Base-by-base conservation (phyloP, 345 rosid genomes). In the Excoecaria agallocha region DNA sequence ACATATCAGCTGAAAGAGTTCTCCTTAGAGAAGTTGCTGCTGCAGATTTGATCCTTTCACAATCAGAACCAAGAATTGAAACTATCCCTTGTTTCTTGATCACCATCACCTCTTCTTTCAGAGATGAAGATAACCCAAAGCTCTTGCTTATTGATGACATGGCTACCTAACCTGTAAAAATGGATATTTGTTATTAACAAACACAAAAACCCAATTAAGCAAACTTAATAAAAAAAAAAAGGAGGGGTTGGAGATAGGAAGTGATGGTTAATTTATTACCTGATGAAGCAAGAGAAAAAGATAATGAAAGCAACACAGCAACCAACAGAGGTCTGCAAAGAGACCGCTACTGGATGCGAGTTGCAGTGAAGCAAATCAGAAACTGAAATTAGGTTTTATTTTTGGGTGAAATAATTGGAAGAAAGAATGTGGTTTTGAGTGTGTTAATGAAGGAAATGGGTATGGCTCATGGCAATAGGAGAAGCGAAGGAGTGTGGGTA, bases 1-100 rank as follows among this genome's bases (percentile, higher is more conserved):
- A 91, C 91, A 94, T 86, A 70, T 92, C 97, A 15, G 97, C 96
- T 0, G 98, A 91, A 37, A 91, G 87, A 37, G 99, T 92, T 60
- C 98, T 72, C 38, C 90, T 81, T 2, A 95, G 86, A 5, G 98
- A 88, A 76, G 89, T 56, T 16, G 45, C 78, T 62, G 91, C 55
- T 22, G 48, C 79, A 69, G 91, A 38, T 38, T 39, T 71, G 45
- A 48, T 76, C 48, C 45, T 77, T 16, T 83, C 83, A 43, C 73
- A 48, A 73, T 81, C 89, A 38, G 84, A 76, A 15, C 86, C 87
- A 70, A 94, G 97, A 78, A 94, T 87, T 8, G 97, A 86, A 51
- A 88, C 87, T 66, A 92, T 90, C 13, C 99, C 99, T 82, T 86
- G 91, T 62, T 78, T 83, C 75, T 75, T 75, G 56, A 64, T 35